A percentile compares a stretch with the other conserved stretches of the same genome.
These are phyloP conservation scores for Coemansia furcata DNA, from an alignment of 192 early-diverging fungal species.

Conservation along the genomic window DNA sequence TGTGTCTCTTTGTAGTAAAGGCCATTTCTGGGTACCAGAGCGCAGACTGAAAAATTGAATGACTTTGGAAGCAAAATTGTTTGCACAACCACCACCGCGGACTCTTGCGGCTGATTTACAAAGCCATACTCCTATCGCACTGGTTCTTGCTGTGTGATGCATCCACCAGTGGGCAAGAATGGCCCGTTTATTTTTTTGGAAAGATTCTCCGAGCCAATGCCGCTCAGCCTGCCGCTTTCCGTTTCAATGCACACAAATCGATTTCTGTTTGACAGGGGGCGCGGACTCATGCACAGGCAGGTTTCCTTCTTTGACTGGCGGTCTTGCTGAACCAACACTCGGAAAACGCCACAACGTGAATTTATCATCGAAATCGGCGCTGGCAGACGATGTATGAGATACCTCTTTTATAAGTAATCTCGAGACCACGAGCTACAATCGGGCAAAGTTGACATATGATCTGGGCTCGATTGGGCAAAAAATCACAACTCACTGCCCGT, in stretches of 20 bases:
- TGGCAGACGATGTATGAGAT: not conserved
- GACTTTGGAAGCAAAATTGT: not conserved
- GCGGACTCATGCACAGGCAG: not conserved
- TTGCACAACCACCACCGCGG: not conserved
- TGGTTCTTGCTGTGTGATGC: not conserved
- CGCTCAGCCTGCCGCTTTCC: not conserved
- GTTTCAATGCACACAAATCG: not conserved
- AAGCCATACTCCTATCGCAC: not conserved
- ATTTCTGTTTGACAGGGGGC: not conserved
- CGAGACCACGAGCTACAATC: not conserved
- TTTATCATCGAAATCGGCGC: not conserved
- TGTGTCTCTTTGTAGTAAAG: not conserved
- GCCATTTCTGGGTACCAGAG: not conserved
- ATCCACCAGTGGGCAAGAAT: not conserved
- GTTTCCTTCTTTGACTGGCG: not conserved
- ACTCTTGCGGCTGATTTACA: not conserved
- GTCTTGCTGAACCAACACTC: slow-evolving; percentile 2
- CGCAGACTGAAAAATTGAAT: not conserved
- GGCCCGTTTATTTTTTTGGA: not conserved
- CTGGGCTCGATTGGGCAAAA: not conserved
- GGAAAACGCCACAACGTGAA: not conserved
- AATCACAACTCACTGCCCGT: not conserved
- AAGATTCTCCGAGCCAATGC: not conserved
- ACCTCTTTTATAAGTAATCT: not conserved
- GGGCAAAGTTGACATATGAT: not conserved